Base-by-base conservation (phyloP, 306 rosid genomes). In the Casuarina glauca region DNA sequence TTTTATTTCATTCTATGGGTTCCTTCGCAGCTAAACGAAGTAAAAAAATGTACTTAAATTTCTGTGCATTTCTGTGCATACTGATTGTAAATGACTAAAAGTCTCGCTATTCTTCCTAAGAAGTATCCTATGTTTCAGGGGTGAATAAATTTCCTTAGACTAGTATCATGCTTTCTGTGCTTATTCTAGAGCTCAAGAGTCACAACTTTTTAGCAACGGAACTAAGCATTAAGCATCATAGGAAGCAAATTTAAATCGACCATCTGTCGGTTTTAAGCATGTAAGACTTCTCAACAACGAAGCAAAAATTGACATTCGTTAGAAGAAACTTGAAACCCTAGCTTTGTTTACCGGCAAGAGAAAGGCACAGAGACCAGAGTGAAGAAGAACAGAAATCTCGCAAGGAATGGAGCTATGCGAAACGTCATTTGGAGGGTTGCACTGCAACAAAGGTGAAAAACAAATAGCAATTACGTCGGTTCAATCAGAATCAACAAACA, bases 371-470 rank as follows among this genome's bases (percentile, higher is more conserved):
- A 63, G 69, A 63, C 46, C 46, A 63, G 68, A 17, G 74, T 58
- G 75, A 72, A 66, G 72, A 72, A 19, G 44, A 61, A 4, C 15
- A 76, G 7, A 58, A 76, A 49, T 46, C 60, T 76, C 57, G 72
- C 44, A 6, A 48, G 38, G 19, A 49, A 10, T n/a, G 67, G 63
- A 84, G 42, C 53, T 11, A 48, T 57, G 70, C 72, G 64, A 39
- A 75, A 53, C 79, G 36, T 55, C 90, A 69, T 81, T 62, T 36
- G 74, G 61, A 52, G 58, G 26, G 17, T 3, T 10, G 43, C 44
- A 81, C 69, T 70, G 77, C 77, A 71, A 71, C 20, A 70, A 75
- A 12, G 19, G 49, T 3, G 4, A 46, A 2, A 20, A 35, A 41
- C 17, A 0, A 36, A 62, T 3, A 12, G 36, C 2, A 35, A 35